Conservation (phyloP, 2,329 filamentous ascomycete species). For the Rosellinia necatrix region DNA sequence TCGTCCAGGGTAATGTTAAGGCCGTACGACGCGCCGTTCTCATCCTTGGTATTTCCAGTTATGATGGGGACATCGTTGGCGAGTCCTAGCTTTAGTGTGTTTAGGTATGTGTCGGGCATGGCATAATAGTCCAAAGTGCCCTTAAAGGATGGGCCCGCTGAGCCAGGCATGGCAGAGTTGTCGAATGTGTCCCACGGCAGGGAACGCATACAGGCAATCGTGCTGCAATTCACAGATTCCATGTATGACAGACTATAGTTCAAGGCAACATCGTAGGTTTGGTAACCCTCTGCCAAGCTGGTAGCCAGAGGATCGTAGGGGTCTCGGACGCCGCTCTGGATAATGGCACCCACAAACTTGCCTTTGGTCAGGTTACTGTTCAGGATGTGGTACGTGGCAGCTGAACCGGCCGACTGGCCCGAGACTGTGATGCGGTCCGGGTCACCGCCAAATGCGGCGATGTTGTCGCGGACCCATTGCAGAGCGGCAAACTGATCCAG, state of each 20-base stretch:
- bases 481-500: background rate
- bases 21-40: slow-evolving; percentile 34
- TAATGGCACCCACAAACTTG: slow-evolving; percentile 34
- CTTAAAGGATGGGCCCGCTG: slow-evolving; percentile 14
- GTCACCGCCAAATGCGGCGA: background rate
- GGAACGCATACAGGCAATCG: slow-evolving; percentile 29
- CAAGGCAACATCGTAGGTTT: slow-evolving; percentile 16
- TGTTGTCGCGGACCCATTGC: background rate
- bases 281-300: slow-evolving; percentile 32
- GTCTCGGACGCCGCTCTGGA: slow-evolving; percentile 35
- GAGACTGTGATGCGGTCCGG: background rate
- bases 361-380: slow-evolving; percentile 36
- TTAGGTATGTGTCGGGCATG: slow-evolving; percentile 36
- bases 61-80: slow-evolving; percentile 39
- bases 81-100: slow-evolving; percentile 32
- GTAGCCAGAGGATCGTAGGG: slow-evolving; percentile 33
- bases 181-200: slow-evolving; percentile 21
- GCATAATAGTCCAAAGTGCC: slow-evolving; percentile 24
- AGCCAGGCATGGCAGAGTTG: slow-evolving; percentile 14
- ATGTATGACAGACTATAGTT: slow-evolving; percentile 23
- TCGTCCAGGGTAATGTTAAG: slow-evolving; percentile 31
- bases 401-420: slow-evolving; percentile 11
- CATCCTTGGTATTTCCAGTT: slow-evolving; percentile 40
- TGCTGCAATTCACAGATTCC: slow-evolving; percentile 25
- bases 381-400: slow-evolving; percentile 34